Evolutionary conservation across 164 flowering plant genomes (phyloP).

Genomic region (Chloranthus sessilifolius): DNA sequence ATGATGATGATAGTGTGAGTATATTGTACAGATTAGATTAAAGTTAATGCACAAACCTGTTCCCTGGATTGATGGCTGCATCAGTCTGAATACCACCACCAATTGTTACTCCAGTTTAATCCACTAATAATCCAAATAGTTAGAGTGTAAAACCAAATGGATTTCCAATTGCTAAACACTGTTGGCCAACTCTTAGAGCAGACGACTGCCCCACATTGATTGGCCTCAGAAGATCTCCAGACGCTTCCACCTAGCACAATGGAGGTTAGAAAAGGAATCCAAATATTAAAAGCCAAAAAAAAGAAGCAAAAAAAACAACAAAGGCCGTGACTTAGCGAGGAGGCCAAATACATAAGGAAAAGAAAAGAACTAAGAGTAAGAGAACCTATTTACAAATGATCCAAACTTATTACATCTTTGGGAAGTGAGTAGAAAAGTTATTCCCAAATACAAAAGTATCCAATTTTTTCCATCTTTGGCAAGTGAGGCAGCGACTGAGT

Average conservation of each 20-base stretch:
- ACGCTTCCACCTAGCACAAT: conserved; percentile 64
- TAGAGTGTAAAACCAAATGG: conserved; percentile 95
- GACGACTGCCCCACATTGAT: conserved; percentile 71
- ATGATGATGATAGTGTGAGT: too few species aligned
- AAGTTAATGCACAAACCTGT: conserved; percentile 49
- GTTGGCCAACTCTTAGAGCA: conserved; percentile 80
- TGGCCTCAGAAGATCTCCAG: conserved; percentile 71
- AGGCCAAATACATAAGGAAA: too few species aligned
- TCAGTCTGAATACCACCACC: conserved; percentile 98
- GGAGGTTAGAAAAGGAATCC: not conserved
- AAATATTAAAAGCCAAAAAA: not conserved
- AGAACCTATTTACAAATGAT: too few species aligned
- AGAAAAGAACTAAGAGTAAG: too few species aligned
- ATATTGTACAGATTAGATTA: not conserved
- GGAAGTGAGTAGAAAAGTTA: too few species aligned
- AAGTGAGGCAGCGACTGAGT: too few species aligned
- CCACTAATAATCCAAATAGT: conserved; percentile 96
- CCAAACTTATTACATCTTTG: too few species aligned
- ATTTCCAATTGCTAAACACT: conserved; percentile 93
- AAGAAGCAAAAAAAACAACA: too few species aligned
- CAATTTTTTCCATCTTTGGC: too few species aligned
- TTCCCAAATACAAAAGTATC: too few species aligned
- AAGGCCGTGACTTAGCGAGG: too few species aligned
- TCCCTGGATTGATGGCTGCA: conserved; percentile 98
- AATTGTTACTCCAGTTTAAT: conserved; percentile 79